Evolutionary conservation across 2,329 filamentous ascomycete species (phyloP), one percentile per base, ranked within the genome.

Genomic region (Trichoderma cornu-damae): DNA sequence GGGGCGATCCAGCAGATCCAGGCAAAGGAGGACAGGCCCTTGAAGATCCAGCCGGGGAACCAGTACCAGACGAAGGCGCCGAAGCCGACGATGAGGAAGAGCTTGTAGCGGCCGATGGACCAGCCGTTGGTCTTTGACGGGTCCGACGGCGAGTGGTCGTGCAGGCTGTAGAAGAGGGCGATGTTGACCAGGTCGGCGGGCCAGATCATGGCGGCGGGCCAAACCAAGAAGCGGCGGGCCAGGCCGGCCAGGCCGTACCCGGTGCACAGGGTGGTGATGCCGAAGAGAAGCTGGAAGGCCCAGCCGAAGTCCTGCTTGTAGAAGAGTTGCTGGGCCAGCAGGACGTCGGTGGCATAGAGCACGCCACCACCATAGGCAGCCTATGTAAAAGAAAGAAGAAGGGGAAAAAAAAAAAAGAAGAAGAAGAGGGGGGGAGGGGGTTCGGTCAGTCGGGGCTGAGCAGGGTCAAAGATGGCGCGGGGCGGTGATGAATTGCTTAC

Each of bases 1-100:
- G 83, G 83, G n/a, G 79, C 80, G 59, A 85, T 80, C 75, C 75
- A 87, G 49, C 82, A 85, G 28, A 81, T 70, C 68, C 82, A 85
- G 34, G 81, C 82, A 64, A 87, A 87, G 62, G 81, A 78, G 34
- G 79, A 83, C 4, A 87, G 72, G 49, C 82, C 83, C 53, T 82
- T 82, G 59, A 82, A 84, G 40, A 88, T 79, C 66, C 80, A 83
- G 3, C 81, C 82, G 0, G 84, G 83, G 63, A 85, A 78, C 78
- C 80, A 85, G 63, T 84, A 83, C 80, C 81, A 79, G 35, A 77
- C 66, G 59, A 77, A 78, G 22, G 79, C 77, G 16, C 70, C 78
- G 24, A 70, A 65, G 61, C 81, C 80, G 34, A 84, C 74, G 62
- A 79, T 79, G 56, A 85, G 65, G 71, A 87, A 88, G 68, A 82